Evolutionary conservation across 805 yeast genomes (phyloP).

Genomic region (Wickerhamomyces canadensis): DNA sequence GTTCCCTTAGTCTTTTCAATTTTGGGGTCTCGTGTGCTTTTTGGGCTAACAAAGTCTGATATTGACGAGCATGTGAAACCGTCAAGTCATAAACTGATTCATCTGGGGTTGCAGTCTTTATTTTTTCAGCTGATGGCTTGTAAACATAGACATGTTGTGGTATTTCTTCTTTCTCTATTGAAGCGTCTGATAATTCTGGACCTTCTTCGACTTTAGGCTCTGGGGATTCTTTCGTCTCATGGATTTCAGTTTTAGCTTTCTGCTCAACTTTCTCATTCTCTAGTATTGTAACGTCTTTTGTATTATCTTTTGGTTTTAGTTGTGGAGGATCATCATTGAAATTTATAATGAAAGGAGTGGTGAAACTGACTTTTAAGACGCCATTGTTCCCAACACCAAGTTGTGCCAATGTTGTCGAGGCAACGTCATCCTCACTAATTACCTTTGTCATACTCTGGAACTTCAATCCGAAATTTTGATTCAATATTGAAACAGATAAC

Average conservation of each 20-base stretch:
- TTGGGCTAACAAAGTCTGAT: constrained; percentile 43
- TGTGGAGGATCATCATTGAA: not conserved
- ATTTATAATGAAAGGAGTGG: not conserved
- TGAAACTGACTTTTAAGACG: constrained; percentile 19
- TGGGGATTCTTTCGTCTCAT: too few species aligned
- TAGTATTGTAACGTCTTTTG: constrained; percentile 4
- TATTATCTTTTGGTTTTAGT: not conserved
- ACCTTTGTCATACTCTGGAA: constrained; percentile 17
- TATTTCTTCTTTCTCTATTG: constrained; percentile 6
- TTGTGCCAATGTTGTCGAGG: constrained; percentile 7
- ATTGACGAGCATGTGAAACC: constrained; percentile 46
- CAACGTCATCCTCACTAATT: constrained; percentile 10
- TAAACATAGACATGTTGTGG: constrained; percentile 23
- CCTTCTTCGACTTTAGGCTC: too few species aligned
- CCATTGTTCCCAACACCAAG: constrained; percentile 22
- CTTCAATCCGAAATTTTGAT: constrained; percentile 13
- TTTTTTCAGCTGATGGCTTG: constrained; percentile 13
- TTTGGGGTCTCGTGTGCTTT: constrained; percentile 36
- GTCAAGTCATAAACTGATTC: constrained; percentile 39
- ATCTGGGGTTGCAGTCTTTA: constrained; percentile 24
- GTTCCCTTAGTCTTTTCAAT: constrained; percentile 31
- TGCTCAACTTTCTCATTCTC: not conserved
- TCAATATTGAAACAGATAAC: constrained; percentile 9
- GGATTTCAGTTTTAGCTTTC: constrained; percentile 1
- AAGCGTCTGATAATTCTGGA: too few species aligned